Evolutionary conservation across 768 basidiomycete species (phyloP).

Genomic region (Guyanaporus albipodus): DNA sequence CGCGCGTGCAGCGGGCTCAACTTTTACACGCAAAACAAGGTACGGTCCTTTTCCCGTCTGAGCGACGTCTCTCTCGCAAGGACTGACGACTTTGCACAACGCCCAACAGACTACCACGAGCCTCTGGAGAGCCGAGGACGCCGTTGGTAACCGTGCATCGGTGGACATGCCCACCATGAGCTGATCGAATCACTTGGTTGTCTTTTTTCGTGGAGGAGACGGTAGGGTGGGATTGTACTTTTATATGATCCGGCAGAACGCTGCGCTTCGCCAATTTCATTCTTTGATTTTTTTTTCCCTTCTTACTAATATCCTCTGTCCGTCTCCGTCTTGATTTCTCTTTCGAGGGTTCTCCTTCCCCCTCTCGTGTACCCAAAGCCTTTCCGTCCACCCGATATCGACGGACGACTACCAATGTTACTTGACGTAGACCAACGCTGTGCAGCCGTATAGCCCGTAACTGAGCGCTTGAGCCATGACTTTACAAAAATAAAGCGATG

Average conservation of each 20-base stretch:
- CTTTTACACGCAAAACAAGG: slow-evolving; percentile 97
- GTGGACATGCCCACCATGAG: slow-evolving; percentile 83
- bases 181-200: no score
- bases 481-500: slow-evolving; percentile 19
- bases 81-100: neutral
- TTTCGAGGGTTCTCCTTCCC: no score
- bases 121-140: slow-evolving; percentile 88
- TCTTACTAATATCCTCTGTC: no score
- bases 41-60: slow-evolving; percentile 22
- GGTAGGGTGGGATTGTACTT: no score
- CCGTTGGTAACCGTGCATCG: slow-evolving; percentile 71
- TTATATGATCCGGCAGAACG: no score
- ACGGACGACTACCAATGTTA: no score
- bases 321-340: no score
- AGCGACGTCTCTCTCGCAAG: neutral
- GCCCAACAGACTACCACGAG: slow-evolving; percentile 84
- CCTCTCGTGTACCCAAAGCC: no score
- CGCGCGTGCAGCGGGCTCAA: slow-evolving; percentile 63
- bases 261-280: no score
- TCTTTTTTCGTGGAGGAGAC: no score
- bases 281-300: no score
- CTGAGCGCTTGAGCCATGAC: slow-evolving; percentile 35
- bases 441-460: slow-evolving; percentile 33
- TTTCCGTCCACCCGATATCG: no score
- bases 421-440: slow-evolving; percentile 33